A percentile compares a stretch with the other conserved stretches of the same genome.
These are phyloP conservation scores for Limtongozyma cylindracea DNA, from an alignment of 805 yeast species.

Conservation along the genomic window DNA sequence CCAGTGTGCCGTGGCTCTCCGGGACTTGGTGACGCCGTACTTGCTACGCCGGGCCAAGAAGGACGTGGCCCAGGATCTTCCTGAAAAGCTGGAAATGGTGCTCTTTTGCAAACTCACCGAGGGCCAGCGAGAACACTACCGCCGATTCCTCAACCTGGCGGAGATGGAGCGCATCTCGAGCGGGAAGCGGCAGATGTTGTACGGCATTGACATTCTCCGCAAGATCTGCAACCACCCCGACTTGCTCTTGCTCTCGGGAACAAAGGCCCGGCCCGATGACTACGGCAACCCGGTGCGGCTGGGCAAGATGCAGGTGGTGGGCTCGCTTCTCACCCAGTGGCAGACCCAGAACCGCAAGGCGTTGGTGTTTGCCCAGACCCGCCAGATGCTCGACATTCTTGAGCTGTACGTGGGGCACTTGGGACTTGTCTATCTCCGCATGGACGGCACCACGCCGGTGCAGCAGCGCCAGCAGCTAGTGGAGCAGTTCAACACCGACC, in stretches of 20 bases:
- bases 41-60: conserved; percentile 65
- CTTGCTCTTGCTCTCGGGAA: conserved; percentile 17
- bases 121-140: conserved; percentile 48
- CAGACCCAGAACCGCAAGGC: conserved; percentile 51
- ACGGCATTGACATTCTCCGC: conserved; percentile 73
- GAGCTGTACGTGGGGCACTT: conserved; percentile 31
- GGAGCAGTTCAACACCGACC: conserved; percentile 49
- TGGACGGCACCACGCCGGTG: conserved; percentile 90
- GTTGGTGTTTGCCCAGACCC: conserved; percentile 73
- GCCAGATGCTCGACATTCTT: conserved; percentile 80
- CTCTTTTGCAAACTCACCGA: conserved; percentile 70
- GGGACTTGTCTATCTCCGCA: conserved; percentile 37
- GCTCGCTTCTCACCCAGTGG: conserved; percentile 57
- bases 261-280: conserved; percentile 9
- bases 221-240: conserved; percentile 97
- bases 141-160: conserved; percentile 47
- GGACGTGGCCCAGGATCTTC: conserved; percentile 89
- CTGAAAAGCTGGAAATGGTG: conserved; percentile 85
- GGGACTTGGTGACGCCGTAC: conserved; percentile 81
- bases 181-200: conserved; percentile 62
- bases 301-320: conserved; percentile 82
- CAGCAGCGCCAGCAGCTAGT: conserved; percentile 54
- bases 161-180: conserved; percentile 47
- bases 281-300: conserved; percentile 39
- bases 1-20: conserved; percentile 76